Conservation (phyloP, 495 filamentous ascomycete species). For the Aspergillus egyptiacus region DNA sequence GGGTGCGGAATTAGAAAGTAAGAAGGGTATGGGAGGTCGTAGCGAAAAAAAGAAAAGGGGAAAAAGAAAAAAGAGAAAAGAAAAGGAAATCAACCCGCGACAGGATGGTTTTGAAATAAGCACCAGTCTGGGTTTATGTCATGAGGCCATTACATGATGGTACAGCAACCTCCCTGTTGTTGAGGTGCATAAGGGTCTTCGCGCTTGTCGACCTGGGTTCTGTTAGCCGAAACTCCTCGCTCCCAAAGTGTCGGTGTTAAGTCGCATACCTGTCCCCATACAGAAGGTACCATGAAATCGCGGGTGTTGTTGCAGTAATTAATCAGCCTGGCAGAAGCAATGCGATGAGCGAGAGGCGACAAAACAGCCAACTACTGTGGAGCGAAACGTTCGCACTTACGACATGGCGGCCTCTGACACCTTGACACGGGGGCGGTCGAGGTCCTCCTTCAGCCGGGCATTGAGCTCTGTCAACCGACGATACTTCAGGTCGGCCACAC, state of each 20-base stretch:
- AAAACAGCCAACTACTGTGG: background rate
- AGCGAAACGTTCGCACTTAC: constrained; percentile 48
- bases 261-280: constrained; percentile 81
- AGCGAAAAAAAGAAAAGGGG: constrained; percentile 31
- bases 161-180: constrained; percentile 83
- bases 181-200: constrained; percentile 97
- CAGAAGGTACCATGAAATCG: constrained; percentile 97
- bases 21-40: constrained; percentile 27
- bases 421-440: constrained; percentile 89
- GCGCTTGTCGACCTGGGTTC: constrained; percentile 66
- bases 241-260: background rate
- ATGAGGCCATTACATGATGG: constrained; percentile 70
- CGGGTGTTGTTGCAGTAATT: constrained; percentile 92
- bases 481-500: constrained; percentile 96
- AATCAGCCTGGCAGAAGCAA: constrained; percentile 64
- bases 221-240: background rate
- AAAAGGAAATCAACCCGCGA: constrained; percentile 19
- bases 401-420: constrained; percentile 91
- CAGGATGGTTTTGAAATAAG: constrained; percentile 8
- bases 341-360: constrained; percentile 9
- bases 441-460: constrained; percentile 84
- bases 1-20: constrained; percentile 15
- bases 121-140: constrained; percentile 20
- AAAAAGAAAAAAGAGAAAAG: too few relatives aligned
- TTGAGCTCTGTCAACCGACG: constrained; percentile 95